These are phyloP conservation scores for Phoma sp. DNA, from an alignment of 2,329 filamentous ascomycete species.

Conservation along the genomic window DNA sequence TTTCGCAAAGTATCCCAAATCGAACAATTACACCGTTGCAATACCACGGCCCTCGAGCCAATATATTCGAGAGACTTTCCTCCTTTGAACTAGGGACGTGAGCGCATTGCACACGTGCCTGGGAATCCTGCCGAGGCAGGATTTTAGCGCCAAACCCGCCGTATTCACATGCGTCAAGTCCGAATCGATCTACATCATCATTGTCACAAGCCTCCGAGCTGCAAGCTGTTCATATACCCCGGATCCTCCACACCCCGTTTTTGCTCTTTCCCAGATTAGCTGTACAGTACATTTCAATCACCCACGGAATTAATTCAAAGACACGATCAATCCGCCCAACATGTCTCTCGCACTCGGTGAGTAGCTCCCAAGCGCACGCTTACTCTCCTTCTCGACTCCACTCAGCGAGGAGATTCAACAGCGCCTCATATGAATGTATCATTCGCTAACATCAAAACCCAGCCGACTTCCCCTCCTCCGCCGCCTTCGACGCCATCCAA, in stretches of 20 bases:
- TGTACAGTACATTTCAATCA: no score
- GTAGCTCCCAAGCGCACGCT: no score
- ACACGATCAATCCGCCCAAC: no score
- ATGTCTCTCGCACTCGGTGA: conserved; percentile 46
- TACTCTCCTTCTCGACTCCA: no score
- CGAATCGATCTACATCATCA: conserved; percentile 25
- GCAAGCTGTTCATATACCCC: conserved; percentile 26
- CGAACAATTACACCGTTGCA: no score
- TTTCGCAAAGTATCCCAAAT: conserved; percentile 4
- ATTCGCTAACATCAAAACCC: no score
- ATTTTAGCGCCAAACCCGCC: conserved; percentile 18
- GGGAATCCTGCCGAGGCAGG: conserved; percentile 27
- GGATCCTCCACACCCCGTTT: conserved; percentile 2
- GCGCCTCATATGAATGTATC: no score
- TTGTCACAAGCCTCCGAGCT: conserved; percentile 33
- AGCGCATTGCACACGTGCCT: conserved; percentile 23
- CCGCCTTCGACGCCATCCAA: conserved; percentile 89
- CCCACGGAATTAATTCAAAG: no score
- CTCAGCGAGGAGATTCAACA: no score
- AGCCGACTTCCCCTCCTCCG: conserved; percentile 83
- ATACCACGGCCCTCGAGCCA: neutral
- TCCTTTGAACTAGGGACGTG: neutral
- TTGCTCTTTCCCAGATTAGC: conserved; percentile 1
- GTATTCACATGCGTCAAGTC: conserved; percentile 34
- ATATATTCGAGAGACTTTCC: conserved; percentile 2